Base-by-base conservation (phyloP, 176 grass and related monocot species). In the Dendrocalamus sinicus region DNA sequence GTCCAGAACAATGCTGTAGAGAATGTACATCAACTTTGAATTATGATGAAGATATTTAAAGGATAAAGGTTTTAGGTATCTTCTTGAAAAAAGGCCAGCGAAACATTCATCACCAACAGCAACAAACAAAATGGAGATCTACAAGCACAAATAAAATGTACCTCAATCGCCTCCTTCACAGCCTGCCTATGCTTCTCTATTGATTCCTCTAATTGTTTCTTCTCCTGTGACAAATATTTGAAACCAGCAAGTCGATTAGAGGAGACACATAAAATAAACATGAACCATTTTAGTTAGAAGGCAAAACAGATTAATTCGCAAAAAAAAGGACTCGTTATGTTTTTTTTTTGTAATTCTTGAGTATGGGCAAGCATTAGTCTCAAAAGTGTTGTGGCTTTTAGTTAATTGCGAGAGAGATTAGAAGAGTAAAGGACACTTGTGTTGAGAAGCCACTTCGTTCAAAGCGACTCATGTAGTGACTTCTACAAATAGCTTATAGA, bases 91-190 rank as follows among this genome's bases (percentile, higher is more conserved):
- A 84, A 74, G 0, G 23, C 37, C 26, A 90, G 70, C 52, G 13
- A 13, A 73, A 88, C n/a, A 4, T 44, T 55, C 23, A 65, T 63
- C 64, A 62, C 7, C 44, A 75, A 62, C 28, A 39, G 20, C 40
- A 86, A 71, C 12, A 75, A 48, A 82, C 28, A 58, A 41, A 85
- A 40, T 8, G 19, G 26, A 83, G 15, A 32, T 57, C 47, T 47
- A 39, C 28, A 77, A 81, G 8, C n/a, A 44, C 39, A 11, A 70
- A 67, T 70, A 90, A 71, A 68, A 10, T 40, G 14, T 94, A 98
- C 96, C 96, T 98, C 93, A 88, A 95, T 79, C 67, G 84, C 62
- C 64, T 89, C 84, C 57, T 88, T 83, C 77, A 94, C 81, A 89
- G 88, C 88, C 66, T 86, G 83, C 67, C 81, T 92, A 77, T 98